Evolutionary conservation across 2,329 filamentous ascomycete species (phyloP), one percentile per base, ranked within the genome.

Genomic region (Exophiala alcalophila): DNA sequence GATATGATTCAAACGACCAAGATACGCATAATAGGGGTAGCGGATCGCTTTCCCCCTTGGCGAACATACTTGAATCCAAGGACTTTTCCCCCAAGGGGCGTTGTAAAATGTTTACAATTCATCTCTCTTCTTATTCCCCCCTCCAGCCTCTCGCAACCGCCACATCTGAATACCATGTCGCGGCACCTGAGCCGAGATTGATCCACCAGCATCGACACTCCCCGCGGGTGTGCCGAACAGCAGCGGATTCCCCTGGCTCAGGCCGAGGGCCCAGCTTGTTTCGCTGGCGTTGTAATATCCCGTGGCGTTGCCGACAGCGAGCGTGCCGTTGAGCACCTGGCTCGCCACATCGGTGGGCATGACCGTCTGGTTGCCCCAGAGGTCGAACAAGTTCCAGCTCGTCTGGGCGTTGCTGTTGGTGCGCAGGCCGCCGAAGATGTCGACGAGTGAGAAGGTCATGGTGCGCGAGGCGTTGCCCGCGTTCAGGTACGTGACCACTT

Each of bases 351-450:
- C 63, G 31, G 69, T 61, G 14, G 58, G 62, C 72, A 80, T 76
- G n/a, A 76, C 63, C 47, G 43, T 50, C 15, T 52, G 32, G 15
- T 72, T 70, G 3, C 67, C 73, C 76, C 76, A 78, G 1, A 79
- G 61, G 55, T 79, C 74, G 33, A 70, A 71, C 4, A 78, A 61
- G 47, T 76, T 73, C 73, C 73, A 79, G 0, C 59, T 61, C 49
- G 67, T 58, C 16, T 61, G 55, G 0, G 69, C 57, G 56, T 74
- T 62, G 1, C 58, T 44, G 0, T 69, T 69, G 1, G 67, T 67
- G 16, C 67, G 67, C 1, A 58, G 61, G 0, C 65, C 64, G 3
- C 70, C 69, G 24, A 78, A 78, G 40, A 79, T 71, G 27, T 78
- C 74, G 14, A 62, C 61, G 3, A 77, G 65, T 1, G 71, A 70